Evolutionary conservation across 768 basidiomycete genomes (phyloP), one percentile per base, ranked within the genome.

Genomic region (Phylloporus rhodoxanthus): DNA sequence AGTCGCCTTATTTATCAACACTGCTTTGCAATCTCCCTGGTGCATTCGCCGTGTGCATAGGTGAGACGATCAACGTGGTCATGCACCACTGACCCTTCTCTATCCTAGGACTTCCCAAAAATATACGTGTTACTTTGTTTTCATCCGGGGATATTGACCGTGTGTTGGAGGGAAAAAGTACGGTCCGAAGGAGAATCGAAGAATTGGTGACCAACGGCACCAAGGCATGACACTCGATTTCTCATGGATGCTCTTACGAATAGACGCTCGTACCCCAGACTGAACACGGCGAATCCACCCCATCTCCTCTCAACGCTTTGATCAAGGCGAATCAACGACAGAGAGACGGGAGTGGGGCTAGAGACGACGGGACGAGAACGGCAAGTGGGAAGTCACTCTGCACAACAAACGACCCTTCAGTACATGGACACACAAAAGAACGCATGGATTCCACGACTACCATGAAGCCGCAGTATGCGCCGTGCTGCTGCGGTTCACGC

Each of bases 391-490:
- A 7, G 15, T 45, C 13, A 20, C 52, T 51, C 40, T 21, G 49
- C 39, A 45, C 54, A 52, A 37, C 33, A 49, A 32, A 53, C 38
- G 49, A 50, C 48, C 33, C 34, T 40, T 23, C 8, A 37, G 34
- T 17, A 39, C 15, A 14, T 11, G 17, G 8, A 30, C 19, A 25
- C 21, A 25, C 43, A 44, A 44, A 41, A 36, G 14, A 33, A 43
- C 60, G 51, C 61, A 58, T 62, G 62, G 52, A 46, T 25, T 30
- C 88, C 93, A 50, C 83, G 95, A 55, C 84, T 91, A 62, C 39
- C 49, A 60, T 34, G 53, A 43, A 43, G 33, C 43, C 84, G 87
- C 71, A 97, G 93, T 20, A 8, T 60, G 75, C 87, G 71, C 94
- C 91, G 19, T 71, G 86, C 64, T 73, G 91, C 69, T 92, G 97